Percentiles rank a stretch among this genome's conserved stretches.
Conservation (phyloP, 2,329 filamentous ascomycete species). For the Cladosporium oxysporum region DNA sequence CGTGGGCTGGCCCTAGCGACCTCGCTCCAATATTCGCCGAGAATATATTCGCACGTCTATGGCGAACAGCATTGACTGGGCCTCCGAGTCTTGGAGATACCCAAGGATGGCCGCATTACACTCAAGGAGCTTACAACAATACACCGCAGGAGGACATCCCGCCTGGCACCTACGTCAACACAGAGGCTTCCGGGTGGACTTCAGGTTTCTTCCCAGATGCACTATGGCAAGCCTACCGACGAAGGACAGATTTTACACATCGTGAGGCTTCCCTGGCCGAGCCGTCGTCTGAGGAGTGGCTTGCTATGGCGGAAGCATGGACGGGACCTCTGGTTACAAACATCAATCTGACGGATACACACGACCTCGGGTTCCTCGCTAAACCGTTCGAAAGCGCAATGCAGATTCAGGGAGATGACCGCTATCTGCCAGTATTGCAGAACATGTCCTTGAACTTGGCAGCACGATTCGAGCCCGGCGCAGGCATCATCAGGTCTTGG, state of each 20-base stretch:
- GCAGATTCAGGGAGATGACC: conserved; percentile 17
- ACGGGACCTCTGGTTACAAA: conserved; percentile 24
- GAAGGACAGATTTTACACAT: conserved; percentile 1
- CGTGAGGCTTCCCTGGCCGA: neutral
- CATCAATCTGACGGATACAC: conserved; percentile 24
- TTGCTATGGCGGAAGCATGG: conserved; percentile 22
- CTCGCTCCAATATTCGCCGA: conserved; percentile 15
- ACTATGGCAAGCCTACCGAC: conserved; percentile 25
- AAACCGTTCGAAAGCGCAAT: conserved; percentile 26
- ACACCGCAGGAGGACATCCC: conserved; percentile 18
- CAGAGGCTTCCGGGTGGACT: conserved; percentile 24
- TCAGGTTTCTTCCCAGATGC: conserved; percentile 25
- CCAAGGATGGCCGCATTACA: conserved; percentile 25
- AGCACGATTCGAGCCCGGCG: conserved; percentile 21
- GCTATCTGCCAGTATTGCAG: conserved; percentile 20
- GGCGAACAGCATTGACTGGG: conserved; percentile 22
- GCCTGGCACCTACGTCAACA: conserved; percentile 21
- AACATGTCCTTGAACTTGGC: conserved; percentile 24
- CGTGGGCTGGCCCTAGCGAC: neutral
- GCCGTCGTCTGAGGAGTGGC: conserved; percentile 21
- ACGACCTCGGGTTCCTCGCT: conserved; percentile 25
- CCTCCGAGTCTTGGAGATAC: conserved; percentile 16
- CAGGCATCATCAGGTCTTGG: conserved; percentile 25
- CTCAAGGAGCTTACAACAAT: conserved; percentile 24
- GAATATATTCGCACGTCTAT: conserved; percentile 24